Conservation (phyloP, 768 basidiomycete species). For the Lentinula guzmanii region DNA sequence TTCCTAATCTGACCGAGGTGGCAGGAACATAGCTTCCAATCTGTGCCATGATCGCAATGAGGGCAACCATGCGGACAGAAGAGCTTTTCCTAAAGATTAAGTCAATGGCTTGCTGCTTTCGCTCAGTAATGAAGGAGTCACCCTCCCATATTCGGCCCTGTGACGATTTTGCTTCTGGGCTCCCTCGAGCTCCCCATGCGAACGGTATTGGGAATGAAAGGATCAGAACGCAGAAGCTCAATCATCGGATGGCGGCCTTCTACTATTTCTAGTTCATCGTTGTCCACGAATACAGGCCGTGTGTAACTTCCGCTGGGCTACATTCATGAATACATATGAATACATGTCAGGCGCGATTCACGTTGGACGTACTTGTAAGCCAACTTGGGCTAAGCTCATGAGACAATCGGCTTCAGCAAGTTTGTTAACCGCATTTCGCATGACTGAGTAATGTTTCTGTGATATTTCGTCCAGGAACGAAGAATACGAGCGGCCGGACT, state of each 20-base stretch:
- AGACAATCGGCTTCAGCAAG: conserved; percentile 86
- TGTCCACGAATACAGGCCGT: conserved; percentile 68
- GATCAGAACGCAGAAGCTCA: conserved; percentile 68
- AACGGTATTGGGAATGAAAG: conserved; percentile 83
- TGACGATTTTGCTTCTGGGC: conserved; percentile 64
- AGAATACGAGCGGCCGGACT: conserved; percentile 58
- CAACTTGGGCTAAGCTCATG: conserved; percentile 75
- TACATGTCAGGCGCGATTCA: not conserved
- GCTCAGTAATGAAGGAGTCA: conserved; percentile 16
- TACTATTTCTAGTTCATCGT: conserved; percentile 62
- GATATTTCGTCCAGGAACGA: conserved; percentile 68
- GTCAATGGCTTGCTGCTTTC: not conserved
- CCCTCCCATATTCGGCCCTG: conserved; percentile 85
- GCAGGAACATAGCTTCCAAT: conserved; percentile 95
- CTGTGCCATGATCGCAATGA: conserved; percentile 80
- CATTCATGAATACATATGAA: not conserved
- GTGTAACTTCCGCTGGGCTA: conserved; percentile 46
- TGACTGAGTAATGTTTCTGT: conserved; percentile 55
- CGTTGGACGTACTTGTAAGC: conserved; percentile 34
- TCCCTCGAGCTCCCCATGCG: conserved; percentile 43
- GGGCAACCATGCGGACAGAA: conserved; percentile 70
- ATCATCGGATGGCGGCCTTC: conserved; percentile 95
- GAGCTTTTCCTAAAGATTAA: conserved; percentile 64
- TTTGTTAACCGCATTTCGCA: conserved; percentile 74
- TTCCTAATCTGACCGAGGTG: conserved; percentile 59